These are phyloP conservation scores for Nepenthes mirabilis DNA, from an alignment of 148 eudicot genomes.

Conservation along the genomic window DNA sequence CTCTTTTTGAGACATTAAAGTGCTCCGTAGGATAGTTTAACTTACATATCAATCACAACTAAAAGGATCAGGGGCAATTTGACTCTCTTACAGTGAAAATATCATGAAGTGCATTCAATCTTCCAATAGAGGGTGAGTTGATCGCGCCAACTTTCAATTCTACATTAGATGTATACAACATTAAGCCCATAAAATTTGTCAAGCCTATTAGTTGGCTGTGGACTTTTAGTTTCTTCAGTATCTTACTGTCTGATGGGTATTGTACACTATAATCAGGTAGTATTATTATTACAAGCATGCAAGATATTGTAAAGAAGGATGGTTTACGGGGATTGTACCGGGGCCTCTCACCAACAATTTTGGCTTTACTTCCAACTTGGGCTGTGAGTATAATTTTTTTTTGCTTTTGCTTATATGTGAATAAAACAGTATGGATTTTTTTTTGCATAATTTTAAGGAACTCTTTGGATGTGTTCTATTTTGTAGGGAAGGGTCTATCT, in stretches of 20 bases:
- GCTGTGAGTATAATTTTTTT: conserved; percentile 47
- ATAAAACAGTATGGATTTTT: not conserved
- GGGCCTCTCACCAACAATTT: conserved; percentile 86
- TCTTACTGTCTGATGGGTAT: conserved; percentile 1
- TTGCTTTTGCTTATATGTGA: not conserved
- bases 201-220: not conserved
- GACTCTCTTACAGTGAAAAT: too few species aligned
- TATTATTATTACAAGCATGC: conserved; percentile 60
- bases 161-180: too few species aligned
- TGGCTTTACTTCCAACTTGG: conserved; percentile 94
- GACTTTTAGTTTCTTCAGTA: conserved; percentile 4
- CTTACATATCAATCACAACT: too few species aligned
- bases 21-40: too few species aligned
- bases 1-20: too few species aligned
- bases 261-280: conserved; percentile 43
- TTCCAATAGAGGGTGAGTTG: too few species aligned
- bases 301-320: conserved; percentile 56
- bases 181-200: not conserved
- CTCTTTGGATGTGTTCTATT: not conserved
- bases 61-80: too few species aligned
- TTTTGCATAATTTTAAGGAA: not conserved
- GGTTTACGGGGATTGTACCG: conserved; percentile 80
- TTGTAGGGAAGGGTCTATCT: too few species aligned
- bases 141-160: too few species aligned
- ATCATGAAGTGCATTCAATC: too few species aligned